phyloP scores from a whole-genome alignment of 179 eudicot genomes.

The Beta lomatogona region DNA sequence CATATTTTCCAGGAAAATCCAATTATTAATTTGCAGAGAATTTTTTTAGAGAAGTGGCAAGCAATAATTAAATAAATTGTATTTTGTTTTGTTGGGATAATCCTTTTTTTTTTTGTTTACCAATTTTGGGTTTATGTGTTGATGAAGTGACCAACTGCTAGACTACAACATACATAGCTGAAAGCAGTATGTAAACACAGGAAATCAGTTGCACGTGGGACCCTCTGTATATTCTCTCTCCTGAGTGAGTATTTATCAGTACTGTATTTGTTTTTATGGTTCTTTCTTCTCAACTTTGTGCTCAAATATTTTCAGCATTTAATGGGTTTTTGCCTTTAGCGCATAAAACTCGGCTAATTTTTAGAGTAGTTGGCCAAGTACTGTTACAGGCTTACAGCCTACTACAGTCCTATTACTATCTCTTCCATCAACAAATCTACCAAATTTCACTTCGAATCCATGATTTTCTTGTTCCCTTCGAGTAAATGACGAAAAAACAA shows the following conservation, averaged over 20 bases:
- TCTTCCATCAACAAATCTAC: not conserved
- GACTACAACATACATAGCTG: conserved; percentile 13
- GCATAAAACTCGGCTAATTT: conserved; percentile 24
- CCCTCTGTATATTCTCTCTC: conserved; percentile 18
- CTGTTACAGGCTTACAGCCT: not conserved
- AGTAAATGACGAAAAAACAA: too few species aligned
- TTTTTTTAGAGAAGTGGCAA: too few species aligned
- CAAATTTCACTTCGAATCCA: not conserved
- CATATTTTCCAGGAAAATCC: not conserved
- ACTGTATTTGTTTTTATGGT: conserved; percentile 13
- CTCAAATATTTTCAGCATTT: not conserved
- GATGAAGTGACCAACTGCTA: conserved; percentile 20
- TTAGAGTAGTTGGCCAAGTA: not conserved
- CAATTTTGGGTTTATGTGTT: not conserved
- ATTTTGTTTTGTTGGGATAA: not conserved
- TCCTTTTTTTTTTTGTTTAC: not conserved
- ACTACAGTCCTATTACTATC: not conserved
- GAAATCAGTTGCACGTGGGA: conserved; percentile 31
- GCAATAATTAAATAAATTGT: too few species aligned
- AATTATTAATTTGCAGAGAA: not conserved
- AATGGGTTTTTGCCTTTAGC: not conserved
- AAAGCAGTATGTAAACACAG: conserved; percentile 20
- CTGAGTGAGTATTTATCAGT: not conserved
- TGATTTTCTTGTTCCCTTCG: not conserved
- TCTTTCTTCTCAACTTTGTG: not conserved